Conservation (phyloP, 129 eudicot species). For the Saposhnikovia divaricata region DNA sequence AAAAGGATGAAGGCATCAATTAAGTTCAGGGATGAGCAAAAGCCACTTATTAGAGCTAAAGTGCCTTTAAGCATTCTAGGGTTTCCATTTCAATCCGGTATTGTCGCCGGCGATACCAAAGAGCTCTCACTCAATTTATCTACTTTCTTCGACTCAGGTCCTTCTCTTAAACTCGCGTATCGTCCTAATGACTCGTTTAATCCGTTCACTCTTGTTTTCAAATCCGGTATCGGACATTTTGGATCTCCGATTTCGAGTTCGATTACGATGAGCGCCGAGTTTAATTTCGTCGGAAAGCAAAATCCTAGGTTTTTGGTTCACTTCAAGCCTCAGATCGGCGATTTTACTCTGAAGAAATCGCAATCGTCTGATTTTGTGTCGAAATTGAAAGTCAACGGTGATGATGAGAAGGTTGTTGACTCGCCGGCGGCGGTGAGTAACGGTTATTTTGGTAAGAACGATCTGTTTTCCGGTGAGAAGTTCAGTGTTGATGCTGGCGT, state of each 20-base stretch:
- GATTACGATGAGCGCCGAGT: slow-evolving; percentile 74
- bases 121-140: slow-evolving; percentile 56
- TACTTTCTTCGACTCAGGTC: slow-evolving; percentile 72
- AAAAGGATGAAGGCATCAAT: slow-evolving; percentile 72
- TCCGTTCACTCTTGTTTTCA: slow-evolving; percentile 58
- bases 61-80: slow-evolving; percentile 50
- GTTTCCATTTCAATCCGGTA: slow-evolving; percentile 66
- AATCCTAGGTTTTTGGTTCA: slow-evolving; percentile 63
- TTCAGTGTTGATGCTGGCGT: slow-evolving; percentile 24
- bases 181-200: slow-evolving; percentile 64
- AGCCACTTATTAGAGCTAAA: slow-evolving; percentile 69
- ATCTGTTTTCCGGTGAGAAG: slow-evolving; percentile 7
- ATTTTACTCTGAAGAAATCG: slow-evolving; percentile 51
- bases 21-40: slow-evolving; percentile 72
- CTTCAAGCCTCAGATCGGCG: slow-evolving; percentile 79
- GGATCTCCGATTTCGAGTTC: slow-evolving; percentile 74
- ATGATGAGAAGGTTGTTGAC: slow-evolving; percentile 24
- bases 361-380: slow-evolving; percentile 35
- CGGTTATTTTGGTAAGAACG: slow-evolving; percentile 1
- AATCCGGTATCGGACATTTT: slow-evolving; percentile 66
- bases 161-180: slow-evolving; percentile 53
- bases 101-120: slow-evolving; percentile 71
- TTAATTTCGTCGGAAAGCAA: slow-evolving; percentile 33
- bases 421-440: slow-evolving; percentile 12
- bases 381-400: slow-evolving; percentile 6